Base-by-base conservation (phyloP, 2,329 filamentous ascomycete species). In the Nigrospora osmanthi region DNA sequence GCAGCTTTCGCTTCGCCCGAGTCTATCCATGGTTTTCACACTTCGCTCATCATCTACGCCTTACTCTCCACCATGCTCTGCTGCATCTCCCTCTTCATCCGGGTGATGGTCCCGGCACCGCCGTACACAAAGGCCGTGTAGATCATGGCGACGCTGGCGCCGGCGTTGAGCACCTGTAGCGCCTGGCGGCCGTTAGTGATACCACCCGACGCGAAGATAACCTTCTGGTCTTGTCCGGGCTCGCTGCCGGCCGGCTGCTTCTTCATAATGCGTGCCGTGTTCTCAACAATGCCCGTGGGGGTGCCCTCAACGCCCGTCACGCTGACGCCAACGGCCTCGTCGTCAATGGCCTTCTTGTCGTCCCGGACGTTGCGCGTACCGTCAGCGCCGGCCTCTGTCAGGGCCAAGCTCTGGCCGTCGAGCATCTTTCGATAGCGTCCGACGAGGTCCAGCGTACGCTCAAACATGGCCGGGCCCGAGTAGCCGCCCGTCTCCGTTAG, bases 201-300 rank as follows among this genome's bases (percentile, higher is more conserved):
- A 15, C 93, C 93, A 1, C 93, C 93, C 0, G 89, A 93, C 1
- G 91, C 91, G 60, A 97, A 97, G 49, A 98, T 85, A 43, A 89
- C 83, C 67, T 95, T 95, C 40, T 75, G 75, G 48, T 70, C 51
- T 2, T 43, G 33, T 46, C 54, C 57, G 33, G 49, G 37, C 7
- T 42, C 45, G n/a, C 46, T 44, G 32, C 19, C 45, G 3, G 48
- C 37, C 15, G 45, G 38, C 13, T 46, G 17, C 31, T 45, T 52
- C 23, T 6, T 28, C 23, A 28, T 28, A 7, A 28, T 28, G 9
- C 23, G 23, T 7, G 23, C 3, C 23, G 46, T 53, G 15, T 49
- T 51, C 44, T 56, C 54, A 11, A 55, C 49, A 38, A 58, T 48
- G 36, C 55, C 61, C 11, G 59, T 58, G 38, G 61, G 55, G 2